Conservation (phyloP, 768 basidiomycete species). For the Trametes cinnabarina region DNA sequence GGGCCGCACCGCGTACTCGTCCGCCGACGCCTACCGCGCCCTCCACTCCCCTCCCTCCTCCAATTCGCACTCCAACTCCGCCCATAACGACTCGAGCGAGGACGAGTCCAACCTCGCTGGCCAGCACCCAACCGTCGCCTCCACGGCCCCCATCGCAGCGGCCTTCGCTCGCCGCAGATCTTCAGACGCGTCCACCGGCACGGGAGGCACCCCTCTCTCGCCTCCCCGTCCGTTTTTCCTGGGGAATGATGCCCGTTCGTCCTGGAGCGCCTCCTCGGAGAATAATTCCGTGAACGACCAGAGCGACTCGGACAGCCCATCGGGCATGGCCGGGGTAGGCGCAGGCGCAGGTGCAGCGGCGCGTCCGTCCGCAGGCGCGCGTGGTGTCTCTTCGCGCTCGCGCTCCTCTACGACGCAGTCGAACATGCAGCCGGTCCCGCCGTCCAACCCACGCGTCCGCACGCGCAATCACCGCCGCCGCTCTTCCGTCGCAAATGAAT, state of each 20-base stretch:
- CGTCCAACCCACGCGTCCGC: constrained; percentile 17
- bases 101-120: constrained; percentile 22
- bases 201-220: constrained; percentile 21
- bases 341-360: constrained; percentile 4
- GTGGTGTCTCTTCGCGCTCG: constrained; percentile 4
- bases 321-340: constrained; percentile 9
- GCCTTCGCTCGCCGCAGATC: constrained; percentile 16
- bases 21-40: constrained; percentile 29
- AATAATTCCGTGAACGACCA: constrained; percentile 21
- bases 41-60: constrained; percentile 20
- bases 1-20: constrained; percentile 21
- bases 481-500: constrained; percentile 21
- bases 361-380: background rate
- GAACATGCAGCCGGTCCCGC: constrained; percentile 1
- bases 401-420: background rate
- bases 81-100: constrained; percentile 22
- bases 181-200: background rate
- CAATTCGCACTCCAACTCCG: constrained; percentile 17
- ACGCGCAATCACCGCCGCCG: constrained; percentile 26
- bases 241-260: constrained; percentile 25
- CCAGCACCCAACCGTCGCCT: constrained; percentile 10
- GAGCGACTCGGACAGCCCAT: constrained; percentile 26
- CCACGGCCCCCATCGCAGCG: constrained; percentile 15
- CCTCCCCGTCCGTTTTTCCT: constrained; percentile 42
- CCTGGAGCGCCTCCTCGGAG: constrained; percentile 19